A percentile compares a stretch with the other conserved stretches of the same genome.
phyloP scores from a whole-genome alignment of 768 basidiomycete species.

The Suillus hirtellus region DNA sequence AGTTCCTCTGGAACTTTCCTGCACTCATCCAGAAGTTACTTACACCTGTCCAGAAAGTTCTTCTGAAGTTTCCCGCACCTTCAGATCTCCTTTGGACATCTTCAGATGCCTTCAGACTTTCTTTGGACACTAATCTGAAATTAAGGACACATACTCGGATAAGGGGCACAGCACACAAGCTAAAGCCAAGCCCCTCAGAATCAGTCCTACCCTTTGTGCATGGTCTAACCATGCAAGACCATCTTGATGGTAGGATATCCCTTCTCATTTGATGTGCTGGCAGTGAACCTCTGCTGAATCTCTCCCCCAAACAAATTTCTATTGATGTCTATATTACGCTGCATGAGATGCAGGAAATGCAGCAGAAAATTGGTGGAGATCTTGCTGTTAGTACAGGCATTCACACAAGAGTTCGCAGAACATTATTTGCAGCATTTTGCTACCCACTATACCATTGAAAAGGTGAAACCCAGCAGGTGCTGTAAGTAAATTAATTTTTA shows the following conservation, averaged over 20 bases:
- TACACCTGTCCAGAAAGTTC: too few relatives aligned
- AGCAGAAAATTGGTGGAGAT: constrained; percentile 2
- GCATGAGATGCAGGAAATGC: background rate
- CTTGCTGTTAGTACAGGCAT: constrained; percentile 11
- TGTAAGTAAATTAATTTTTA: background rate
- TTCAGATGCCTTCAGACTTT: too few relatives aligned
- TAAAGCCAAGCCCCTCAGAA: too few relatives aligned
- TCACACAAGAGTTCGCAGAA: constrained; percentile 13
- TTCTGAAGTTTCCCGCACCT: too few relatives aligned
- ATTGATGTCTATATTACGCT: constrained; percentile 8
- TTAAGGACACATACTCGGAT: too few relatives aligned
- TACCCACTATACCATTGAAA: constrained; percentile 9
- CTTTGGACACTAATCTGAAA: too few relatives aligned
- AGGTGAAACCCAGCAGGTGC: background rate
- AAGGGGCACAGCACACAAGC: too few relatives aligned
- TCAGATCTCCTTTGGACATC: too few relatives aligned
- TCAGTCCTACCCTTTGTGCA: too few relatives aligned
- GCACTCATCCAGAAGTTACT: too few relatives aligned
- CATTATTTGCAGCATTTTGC: constrained; percentile 9
- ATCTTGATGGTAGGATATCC: constrained; percentile 12
- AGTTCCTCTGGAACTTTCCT: too few relatives aligned
- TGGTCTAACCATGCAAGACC: too few relatives aligned
- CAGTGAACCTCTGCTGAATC: background rate
- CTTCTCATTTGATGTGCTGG: constrained; percentile 12
- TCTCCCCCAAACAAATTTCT: constrained; percentile 1